Evolutionary conservation across 2,329 filamentous ascomycete species (phyloP).

Genomic region (Penicillium sp.): DNA sequence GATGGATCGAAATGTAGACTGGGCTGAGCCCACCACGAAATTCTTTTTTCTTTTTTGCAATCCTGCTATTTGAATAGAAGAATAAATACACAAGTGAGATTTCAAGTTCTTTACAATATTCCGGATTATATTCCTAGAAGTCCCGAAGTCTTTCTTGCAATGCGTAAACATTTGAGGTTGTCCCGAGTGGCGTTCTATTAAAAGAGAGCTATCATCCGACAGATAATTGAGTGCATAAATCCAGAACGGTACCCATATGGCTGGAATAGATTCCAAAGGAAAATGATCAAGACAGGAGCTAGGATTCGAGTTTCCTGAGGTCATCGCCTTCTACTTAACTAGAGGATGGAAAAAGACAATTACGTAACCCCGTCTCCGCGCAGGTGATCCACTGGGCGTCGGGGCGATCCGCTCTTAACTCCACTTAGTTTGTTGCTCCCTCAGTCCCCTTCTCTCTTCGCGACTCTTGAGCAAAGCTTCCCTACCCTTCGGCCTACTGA

Average conservation of each 20-base stretch:
- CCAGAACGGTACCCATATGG: no score
- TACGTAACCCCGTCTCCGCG: constrained; percentile 9
- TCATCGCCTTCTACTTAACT: no score
- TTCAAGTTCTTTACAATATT: neutral
- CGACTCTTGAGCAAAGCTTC: neutral
- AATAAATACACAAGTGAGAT: neutral
- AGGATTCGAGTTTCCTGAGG: no score
- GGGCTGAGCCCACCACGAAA: neutral
- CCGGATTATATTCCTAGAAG: neutral
- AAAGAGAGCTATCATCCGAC: no score
- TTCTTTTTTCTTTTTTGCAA: neutral
- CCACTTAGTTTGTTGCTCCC: constrained; percentile 17
- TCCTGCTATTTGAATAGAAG: neutral
- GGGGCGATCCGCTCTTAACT: constrained; percentile 15
- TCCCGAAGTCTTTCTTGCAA: neutral
- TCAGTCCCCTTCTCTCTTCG: constrained; percentile 10
- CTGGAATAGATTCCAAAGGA: no score
- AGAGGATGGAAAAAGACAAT: neutral
- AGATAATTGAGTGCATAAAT: no score
- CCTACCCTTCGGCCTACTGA: neutral
- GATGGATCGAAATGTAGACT: neutral
- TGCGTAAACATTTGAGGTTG: no score
- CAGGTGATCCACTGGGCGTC: constrained; percentile 9
- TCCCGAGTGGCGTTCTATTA: no score
- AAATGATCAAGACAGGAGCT: no score